A percentile compares a stretch with the other conserved stretches of the same genome.
phyloP scores from a whole-genome alignment of 2,329 filamentous ascomycete species.

The Zymoseptoria tritici region DNA sequence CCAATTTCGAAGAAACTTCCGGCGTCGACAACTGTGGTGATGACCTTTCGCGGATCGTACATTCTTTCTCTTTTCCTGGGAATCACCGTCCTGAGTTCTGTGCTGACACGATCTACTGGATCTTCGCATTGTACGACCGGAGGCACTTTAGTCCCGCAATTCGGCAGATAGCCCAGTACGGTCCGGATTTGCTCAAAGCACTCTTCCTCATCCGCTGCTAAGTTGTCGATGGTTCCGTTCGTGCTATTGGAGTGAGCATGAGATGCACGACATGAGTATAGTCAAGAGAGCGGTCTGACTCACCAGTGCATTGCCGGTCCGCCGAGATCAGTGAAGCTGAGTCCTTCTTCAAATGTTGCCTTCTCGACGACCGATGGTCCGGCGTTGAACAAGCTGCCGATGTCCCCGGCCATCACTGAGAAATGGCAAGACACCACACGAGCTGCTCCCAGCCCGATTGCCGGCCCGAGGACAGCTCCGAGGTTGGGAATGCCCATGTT shows the following conservation, averaged over 20 bases:
- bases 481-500: conserved; percentile 59
- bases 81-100: conserved; percentile 48
- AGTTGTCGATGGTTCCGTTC: conserved; percentile 60
- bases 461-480: conserved; percentile 55
- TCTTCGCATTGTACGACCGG: conserved; percentile 41
- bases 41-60: conserved; percentile 54
- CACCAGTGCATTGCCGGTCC: conserved; percentile 51
- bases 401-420: conserved; percentile 57
- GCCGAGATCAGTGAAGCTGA: conserved; percentile 52
- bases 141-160: conserved; percentile 49
- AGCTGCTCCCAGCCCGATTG: conserved; percentile 56
- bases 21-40: conserved; percentile 49
- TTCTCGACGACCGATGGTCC: conserved; percentile 55
- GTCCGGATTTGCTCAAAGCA: conserved; percentile 55
- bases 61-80: conserved; percentile 52
- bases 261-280: background rate
- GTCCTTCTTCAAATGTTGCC: conserved; percentile 57
- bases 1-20: conserved; percentile 59
- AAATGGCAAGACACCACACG: conserved; percentile 57
- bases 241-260: conserved; percentile 31
- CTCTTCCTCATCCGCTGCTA: conserved; percentile 52
- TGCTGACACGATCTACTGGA: conserved; percentile 42
- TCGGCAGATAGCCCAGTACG: conserved; percentile 51
- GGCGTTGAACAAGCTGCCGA: conserved; percentile 57
- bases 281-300: background rate